A percentile compares a stretch with the other conserved stretches of the same genome.
phyloP scores from a whole-genome alignment of 129 eudicot species.

The Solidago caesia region DNA sequence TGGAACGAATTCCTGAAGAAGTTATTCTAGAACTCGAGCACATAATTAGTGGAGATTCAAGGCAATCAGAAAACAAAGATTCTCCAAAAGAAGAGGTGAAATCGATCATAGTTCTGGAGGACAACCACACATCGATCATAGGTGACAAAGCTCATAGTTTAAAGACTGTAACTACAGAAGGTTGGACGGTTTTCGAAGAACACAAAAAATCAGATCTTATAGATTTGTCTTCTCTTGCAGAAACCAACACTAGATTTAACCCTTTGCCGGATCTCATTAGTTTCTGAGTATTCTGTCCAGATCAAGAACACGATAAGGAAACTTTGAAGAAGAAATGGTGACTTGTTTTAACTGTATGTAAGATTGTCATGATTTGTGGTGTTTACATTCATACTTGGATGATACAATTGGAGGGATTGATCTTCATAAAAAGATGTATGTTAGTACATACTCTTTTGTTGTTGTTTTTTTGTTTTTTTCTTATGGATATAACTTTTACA shows the following conservation, averaged over 20 bases:
- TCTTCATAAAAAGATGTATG: not conserved
- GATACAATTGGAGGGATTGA: not conserved
- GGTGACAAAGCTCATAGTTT: constrained; percentile 12
- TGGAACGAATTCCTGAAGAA: constrained; percentile 44
- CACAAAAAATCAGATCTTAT: constrained; percentile 11
- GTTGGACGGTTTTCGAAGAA: constrained; percentile 73
- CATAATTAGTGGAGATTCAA: constrained; percentile 11
- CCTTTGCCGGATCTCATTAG: constrained; percentile 59
- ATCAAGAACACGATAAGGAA: constrained; percentile 15
- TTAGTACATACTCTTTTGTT: not conserved
- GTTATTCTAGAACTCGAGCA: constrained; percentile 27
- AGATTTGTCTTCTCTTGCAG: not conserved
- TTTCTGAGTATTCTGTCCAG: constrained; percentile 25
- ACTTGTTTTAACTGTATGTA: not conserved
- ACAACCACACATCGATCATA: not conserved
- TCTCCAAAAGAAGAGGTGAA: constrained; percentile 25
- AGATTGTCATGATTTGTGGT: not conserved
- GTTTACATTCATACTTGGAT: not conserved
- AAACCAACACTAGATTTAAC: constrained; percentile 11
- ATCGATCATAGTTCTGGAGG: constrained; percentile 21
- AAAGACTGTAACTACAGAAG: constrained; percentile 49
- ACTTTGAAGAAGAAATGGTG: constrained; percentile 10
- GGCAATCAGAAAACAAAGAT: not conserved
- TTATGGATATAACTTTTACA: too few relatives aligned
- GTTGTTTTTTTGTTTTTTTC: too few relatives aligned